Evolutionary conservation across 192 early-diverging fungal species (phyloP).

Genomic region (Entomortierella lignicola): DNA sequence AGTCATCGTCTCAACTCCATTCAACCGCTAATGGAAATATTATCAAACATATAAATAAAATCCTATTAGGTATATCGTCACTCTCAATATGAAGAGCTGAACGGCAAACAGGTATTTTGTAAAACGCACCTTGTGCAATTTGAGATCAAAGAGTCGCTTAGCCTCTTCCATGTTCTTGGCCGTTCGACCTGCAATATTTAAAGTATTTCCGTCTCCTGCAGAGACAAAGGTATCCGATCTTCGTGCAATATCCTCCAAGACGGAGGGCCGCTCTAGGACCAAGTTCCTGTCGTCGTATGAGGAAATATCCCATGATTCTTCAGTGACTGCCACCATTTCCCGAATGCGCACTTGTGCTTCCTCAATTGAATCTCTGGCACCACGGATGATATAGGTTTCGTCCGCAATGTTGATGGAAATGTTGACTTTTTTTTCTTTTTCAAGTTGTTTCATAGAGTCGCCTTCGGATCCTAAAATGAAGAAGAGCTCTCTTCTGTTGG

Average conservation of each 20-base stretch:
- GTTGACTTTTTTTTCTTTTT: slow-evolving; percentile 35
- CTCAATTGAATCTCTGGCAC: slow-evolving; percentile 17
- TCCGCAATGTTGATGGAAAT: slow-evolving; percentile 47
- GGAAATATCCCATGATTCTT: slow-evolving; percentile 49
- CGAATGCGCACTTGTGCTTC: slow-evolving; percentile 27
- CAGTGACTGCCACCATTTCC: slow-evolving; percentile 38
- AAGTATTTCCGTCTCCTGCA: slow-evolving; percentile 3
- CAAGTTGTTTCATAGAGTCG: slow-evolving; percentile 21
- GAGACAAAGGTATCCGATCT: slow-evolving; percentile 41
- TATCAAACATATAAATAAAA: background rate
- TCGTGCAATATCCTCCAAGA: slow-evolving; percentile 43
- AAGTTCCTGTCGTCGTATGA: slow-evolving; percentile 16
- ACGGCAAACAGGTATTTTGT: background rate
- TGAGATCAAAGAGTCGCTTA: slow-evolving; percentile 42
- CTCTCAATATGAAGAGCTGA: background rate
- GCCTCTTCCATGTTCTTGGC: slow-evolving; percentile 35
- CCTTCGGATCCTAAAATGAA: slow-evolving; percentile 44
- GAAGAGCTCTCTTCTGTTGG: slow-evolving; percentile 43
- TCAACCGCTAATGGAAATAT: background rate
- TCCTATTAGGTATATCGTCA: too few species aligned
- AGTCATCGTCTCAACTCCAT: background rate
- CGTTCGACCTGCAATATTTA: slow-evolving; percentile 34
- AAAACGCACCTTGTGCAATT: slow-evolving; percentile 19
- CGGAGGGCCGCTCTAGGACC: slow-evolving; percentile 12
- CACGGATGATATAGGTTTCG: slow-evolving; percentile 38